A percentile compares a stretch with the other conserved stretches of the same genome.
Conservation (phyloP, 768 basidiomycete species). For the Cystobasidium tubakii region DNA sequence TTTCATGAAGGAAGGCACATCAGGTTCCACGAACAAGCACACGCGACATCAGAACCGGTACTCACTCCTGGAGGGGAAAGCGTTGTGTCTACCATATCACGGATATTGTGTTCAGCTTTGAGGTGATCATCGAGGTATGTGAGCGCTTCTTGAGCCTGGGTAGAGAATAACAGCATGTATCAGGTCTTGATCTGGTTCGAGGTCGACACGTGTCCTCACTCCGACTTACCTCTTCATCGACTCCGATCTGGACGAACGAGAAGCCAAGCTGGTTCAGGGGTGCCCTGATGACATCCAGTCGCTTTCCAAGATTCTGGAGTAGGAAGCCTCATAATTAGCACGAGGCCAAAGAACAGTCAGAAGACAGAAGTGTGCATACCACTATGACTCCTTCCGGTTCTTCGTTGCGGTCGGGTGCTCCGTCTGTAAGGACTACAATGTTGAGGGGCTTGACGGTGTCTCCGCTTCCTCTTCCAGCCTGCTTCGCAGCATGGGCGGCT, state of each 20-base stretch:
- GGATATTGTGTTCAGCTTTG: conserved; percentile 7
- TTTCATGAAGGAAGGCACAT: too few species aligned
- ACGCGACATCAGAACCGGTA: not conserved
- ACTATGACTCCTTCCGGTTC: conserved; percentile 36
- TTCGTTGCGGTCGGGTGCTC: conserved; percentile 39
- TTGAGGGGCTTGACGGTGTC: conserved; percentile 40
- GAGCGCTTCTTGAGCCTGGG: conserved; percentile 33
- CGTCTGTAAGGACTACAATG: conserved; percentile 41
- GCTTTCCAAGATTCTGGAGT: conserved; percentile 32
- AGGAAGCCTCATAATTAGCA: conserved; percentile 10
- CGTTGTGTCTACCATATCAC: conserved; percentile 43
- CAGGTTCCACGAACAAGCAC: too few species aligned
- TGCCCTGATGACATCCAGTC: conserved; percentile 46
- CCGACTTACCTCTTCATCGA: conserved; percentile 45
- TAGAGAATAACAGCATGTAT: not conserved
- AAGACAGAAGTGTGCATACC: not conserved
- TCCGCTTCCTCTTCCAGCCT: not conserved
- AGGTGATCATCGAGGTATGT: conserved; percentile 35
- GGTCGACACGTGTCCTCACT: too few species aligned
- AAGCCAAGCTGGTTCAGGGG: conserved; percentile 53
- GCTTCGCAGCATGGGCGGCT: conserved; percentile 22
- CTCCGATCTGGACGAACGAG: conserved; percentile 68
- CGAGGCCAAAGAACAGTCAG: too few species aligned
- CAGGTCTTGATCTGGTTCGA: not conserved
- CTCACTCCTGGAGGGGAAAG: conserved; percentile 10